Conservation (phyloP, 73 alveolate species). For the Symbiodinium natans region DNA sequence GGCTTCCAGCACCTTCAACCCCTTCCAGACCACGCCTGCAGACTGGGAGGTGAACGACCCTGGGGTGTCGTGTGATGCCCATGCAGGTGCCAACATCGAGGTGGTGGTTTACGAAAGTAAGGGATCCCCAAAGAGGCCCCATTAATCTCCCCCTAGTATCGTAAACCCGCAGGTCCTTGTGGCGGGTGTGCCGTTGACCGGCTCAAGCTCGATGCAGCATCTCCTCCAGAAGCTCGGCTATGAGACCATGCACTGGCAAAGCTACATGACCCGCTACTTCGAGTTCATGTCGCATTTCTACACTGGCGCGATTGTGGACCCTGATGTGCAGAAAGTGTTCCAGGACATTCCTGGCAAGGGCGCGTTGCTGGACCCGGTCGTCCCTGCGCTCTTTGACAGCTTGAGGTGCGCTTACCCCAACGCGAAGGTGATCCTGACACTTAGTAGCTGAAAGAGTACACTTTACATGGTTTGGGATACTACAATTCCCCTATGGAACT, state of each 20-base stretch:
- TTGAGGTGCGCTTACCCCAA: slow-evolving; percentile 15
- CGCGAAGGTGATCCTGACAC: slow-evolving; percentile 22
- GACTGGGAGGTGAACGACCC: too few relatives aligned
- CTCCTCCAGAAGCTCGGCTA: slow-evolving; percentile 9
- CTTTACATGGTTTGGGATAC: too few relatives aligned
- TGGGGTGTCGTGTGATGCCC: too few relatives aligned
- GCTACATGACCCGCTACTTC: slow-evolving; percentile 2
- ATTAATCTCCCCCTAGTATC: too few relatives aligned
- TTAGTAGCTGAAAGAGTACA: too few relatives aligned
- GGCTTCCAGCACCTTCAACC: background rate
- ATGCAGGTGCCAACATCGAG: too few relatives aligned
- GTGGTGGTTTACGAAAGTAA: too few relatives aligned
- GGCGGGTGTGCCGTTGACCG: slow-evolving; percentile 11
- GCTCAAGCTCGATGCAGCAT: slow-evolving; percentile 16
- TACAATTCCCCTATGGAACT: too few relatives aligned
- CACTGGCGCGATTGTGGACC: background rate
- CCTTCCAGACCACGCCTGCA: background rate
- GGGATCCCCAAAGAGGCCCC: too few relatives aligned
- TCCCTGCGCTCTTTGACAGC: slow-evolving; percentile 9
- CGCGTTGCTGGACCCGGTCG: slow-evolving; percentile 10
- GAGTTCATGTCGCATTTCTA: background rate
- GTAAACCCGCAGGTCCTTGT: background rate
- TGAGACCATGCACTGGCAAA: slow-evolving; percentile 20
- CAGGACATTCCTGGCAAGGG: slow-evolving; percentile 15
- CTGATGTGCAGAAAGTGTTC: slow-evolving; percentile 6